Conservation (phyloP, 495 filamentous ascomycete genomes). For the Aspergillus taichungensis region DNA sequence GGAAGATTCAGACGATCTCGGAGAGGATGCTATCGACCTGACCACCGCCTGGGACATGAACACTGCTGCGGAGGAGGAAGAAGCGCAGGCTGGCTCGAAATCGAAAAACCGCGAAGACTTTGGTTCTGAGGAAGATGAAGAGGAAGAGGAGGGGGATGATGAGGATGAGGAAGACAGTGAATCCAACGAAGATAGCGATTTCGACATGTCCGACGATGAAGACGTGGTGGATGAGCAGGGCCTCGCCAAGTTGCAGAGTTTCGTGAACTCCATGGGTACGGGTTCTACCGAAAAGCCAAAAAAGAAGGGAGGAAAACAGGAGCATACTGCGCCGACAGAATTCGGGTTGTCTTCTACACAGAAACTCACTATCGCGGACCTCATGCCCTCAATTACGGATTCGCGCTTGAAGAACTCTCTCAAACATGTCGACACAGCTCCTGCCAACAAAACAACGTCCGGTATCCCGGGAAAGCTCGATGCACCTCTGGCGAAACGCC, state of each 20-base stretch:
- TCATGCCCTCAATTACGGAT: slow-evolving; percentile 66
- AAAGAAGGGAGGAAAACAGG: slow-evolving; percentile 30
- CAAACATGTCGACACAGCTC: slow-evolving; percentile 48
- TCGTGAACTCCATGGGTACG: slow-evolving; percentile 60
- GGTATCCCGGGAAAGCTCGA: slow-evolving; percentile 65
- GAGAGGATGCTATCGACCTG: slow-evolving; percentile 80
- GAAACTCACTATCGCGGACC: slow-evolving; percentile 74
- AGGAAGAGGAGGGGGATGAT: slow-evolving; percentile 32
- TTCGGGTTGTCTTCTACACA: slow-evolving; percentile 49
- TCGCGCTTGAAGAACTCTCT: slow-evolving; percentile 69
- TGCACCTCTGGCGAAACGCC: slow-evolving; percentile 77
- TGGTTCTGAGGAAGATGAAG: slow-evolving; percentile 27
- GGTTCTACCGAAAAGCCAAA: slow-evolving; percentile 21
- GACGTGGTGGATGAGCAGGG: slow-evolving; percentile 48
- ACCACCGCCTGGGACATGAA: slow-evolving; percentile 72
- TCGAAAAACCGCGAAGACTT: slow-evolving; percentile 21
- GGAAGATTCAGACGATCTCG: slow-evolving; percentile 59
- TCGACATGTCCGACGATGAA: slow-evolving; percentile 50
- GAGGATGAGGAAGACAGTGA: slow-evolving; percentile 40
- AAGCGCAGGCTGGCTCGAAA: slow-evolving; percentile 23
- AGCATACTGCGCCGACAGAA: slow-evolving; percentile 47
- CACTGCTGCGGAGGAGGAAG: slow-evolving; percentile 39
- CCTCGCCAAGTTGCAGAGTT: slow-evolving; percentile 54
- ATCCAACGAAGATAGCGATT: slow-evolving; percentile 39
- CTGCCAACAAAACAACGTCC: slow-evolving; percentile 39